Conservation (phyloP, 169 alveolate species). For the Cyclospora cayetanensis region DNA sequence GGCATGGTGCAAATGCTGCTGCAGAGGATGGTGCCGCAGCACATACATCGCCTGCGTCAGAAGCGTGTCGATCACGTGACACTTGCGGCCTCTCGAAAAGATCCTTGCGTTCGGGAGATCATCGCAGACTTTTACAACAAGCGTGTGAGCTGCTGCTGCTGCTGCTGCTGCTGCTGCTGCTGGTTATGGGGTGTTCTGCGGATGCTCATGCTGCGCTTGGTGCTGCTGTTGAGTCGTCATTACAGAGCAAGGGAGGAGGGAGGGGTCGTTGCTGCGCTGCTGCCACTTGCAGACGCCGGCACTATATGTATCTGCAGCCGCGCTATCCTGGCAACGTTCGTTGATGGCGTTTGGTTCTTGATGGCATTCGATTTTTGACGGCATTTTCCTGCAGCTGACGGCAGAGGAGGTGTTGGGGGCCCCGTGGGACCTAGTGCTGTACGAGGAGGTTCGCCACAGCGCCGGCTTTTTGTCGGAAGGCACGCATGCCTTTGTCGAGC, state of each 20-base stretch:
- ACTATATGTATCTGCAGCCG: neutral
- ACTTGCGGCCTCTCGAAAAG: neutral
- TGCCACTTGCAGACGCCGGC: neutral
- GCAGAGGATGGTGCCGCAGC: conserved; percentile 5
- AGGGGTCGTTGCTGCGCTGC: conserved; percentile 20
- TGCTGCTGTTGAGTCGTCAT: too few relatives aligned
- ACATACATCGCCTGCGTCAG: neutral
- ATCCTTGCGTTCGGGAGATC: neutral
- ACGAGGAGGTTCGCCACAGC: neutral
- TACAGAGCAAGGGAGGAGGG: too few relatives aligned
- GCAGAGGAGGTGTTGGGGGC: neutral
- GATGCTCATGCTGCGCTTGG: neutral
- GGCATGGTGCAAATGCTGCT: neutral
- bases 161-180: too few relatives aligned
- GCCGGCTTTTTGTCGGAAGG: neutral
- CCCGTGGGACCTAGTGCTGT: neutral
- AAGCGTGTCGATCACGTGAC: neutral
- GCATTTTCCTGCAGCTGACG: neutral
- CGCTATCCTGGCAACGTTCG: neutral
- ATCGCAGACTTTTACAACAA: neutral
- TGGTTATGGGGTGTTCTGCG: too few relatives aligned
- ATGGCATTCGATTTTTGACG: neutral
- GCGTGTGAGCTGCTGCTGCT: too few relatives aligned
- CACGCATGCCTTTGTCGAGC: neutral
- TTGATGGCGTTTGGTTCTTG: neutral